Percentiles rank a stretch among this genome's conserved stretches.
These are phyloP conservation scores for Termitomyces sp. DNA, from an alignment of 768 basidiomycete genomes.

Conservation along the genomic window DNA sequence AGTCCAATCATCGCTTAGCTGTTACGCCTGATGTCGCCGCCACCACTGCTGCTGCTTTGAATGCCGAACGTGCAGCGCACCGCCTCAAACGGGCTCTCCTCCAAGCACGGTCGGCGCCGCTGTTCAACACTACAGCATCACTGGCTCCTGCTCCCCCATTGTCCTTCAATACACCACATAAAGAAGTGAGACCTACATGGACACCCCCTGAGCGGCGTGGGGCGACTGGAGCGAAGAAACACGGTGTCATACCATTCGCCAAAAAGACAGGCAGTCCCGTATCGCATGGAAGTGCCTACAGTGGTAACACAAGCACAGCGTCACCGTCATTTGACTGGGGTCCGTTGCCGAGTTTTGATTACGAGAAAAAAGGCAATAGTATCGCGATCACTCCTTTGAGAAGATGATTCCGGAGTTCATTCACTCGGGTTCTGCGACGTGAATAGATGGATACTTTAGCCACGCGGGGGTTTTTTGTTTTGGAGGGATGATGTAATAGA, in stretches of 20 bases:
- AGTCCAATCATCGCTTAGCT: slow-evolving; percentile 25
- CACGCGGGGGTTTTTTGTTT: not conserved
- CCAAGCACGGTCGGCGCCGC: slow-evolving; percentile 51
- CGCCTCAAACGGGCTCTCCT: slow-evolving; percentile 66
- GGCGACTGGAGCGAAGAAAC: slow-evolving; percentile 30
- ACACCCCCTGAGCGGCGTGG: slow-evolving; percentile 26
- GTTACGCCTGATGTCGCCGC: slow-evolving; percentile 63
- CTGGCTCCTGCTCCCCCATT: slow-evolving; percentile 27
- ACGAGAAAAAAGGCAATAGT: slow-evolving; percentile 10
- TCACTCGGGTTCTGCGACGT: not conserved
- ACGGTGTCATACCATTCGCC: slow-evolving; percentile 29
- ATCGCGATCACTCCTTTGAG: slow-evolving; percentile 13
- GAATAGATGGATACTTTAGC: not conserved
- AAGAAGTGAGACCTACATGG: slow-evolving; percentile 16
- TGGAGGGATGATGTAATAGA: not conserved
- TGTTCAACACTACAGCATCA: slow-evolving; percentile 55
- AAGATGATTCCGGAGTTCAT: not conserved
- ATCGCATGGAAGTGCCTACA: slow-evolving; percentile 5
- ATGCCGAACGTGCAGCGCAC: slow-evolving; percentile 70
- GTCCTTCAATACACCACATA: slow-evolving; percentile 32
- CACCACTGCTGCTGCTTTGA: slow-evolving; percentile 76
- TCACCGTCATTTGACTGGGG: slow-evolving; percentile 54
- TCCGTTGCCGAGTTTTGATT: slow-evolving; percentile 43
- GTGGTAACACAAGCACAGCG: slow-evolving; percentile 11
- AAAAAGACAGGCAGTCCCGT: slow-evolving; percentile 24